Percentiles rank a stretch among this genome's conserved stretches.
Evolutionary conservation across 2,329 filamentous ascomycete species (phyloP).

Genomic region (Aspergillus proliferans): DNA sequence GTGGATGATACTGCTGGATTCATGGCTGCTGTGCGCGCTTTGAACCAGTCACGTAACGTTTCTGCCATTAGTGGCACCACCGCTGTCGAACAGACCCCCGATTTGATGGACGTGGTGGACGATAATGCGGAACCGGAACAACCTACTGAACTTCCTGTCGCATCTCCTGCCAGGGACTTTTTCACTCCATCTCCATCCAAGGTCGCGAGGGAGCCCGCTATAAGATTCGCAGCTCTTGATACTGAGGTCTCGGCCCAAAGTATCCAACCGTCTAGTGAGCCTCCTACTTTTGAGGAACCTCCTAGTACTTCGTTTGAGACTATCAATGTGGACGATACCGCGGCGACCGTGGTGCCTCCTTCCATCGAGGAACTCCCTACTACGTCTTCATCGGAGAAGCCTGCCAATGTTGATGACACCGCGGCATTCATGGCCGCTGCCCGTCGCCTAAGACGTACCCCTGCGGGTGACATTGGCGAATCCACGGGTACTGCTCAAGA

Average conservation of each 20-base stretch:
- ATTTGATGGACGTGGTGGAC: background rate
- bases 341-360: background rate
- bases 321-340: background rate
- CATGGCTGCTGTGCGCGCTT: constrained; percentile 20
- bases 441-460: constrained; percentile 3
- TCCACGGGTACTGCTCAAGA: background rate
- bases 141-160: background rate
- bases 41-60: constrained; percentile 4
- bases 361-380: background rate
- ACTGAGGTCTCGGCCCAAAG: background rate
- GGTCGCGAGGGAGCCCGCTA: background rate
- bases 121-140: background rate
- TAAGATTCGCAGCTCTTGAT: background rate
- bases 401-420: constrained; percentile 19
- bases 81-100: background rate
- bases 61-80: background rate
- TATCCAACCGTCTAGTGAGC: background rate
- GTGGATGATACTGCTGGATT: constrained; percentile 23
- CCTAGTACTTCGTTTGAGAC: background rate
- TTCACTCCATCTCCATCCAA: background rate
- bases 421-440: constrained; percentile 23
- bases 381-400: background rate
- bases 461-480: background rate
- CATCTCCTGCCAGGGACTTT: background rate
- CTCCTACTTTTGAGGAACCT: background rate